Conservation (phyloP, 2,329 filamentous ascomycete genomes). For the Cryphonectria naterciae region DNA sequence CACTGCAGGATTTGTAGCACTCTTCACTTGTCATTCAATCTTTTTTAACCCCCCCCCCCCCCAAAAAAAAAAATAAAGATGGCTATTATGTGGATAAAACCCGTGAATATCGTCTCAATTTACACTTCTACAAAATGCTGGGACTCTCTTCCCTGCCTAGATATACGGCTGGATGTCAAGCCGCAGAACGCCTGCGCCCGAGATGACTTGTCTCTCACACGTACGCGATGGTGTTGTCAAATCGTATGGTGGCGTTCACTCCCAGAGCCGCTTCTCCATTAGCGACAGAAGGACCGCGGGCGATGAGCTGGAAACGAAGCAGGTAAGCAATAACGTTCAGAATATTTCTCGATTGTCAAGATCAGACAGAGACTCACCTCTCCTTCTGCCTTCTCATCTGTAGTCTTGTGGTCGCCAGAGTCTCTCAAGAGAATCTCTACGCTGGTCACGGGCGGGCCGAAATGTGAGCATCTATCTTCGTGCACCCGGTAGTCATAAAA, state of each 20-base stretch:
- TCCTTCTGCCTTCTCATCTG: constrained; percentile 64
- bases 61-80: not conserved
- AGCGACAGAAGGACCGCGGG: constrained; percentile 73
- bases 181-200: not conserved
- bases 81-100: too few relatives aligned
- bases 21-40: not conserved
- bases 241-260: constrained; percentile 65
- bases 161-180: not conserved
- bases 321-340: constrained; percentile 27
- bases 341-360: not conserved
- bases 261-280: constrained; percentile 68
- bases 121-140: constrained; percentile 1
- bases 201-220: constrained; percentile 35
- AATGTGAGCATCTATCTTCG: constrained; percentile 61
- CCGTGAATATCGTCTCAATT: not conserved
- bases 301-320: constrained; percentile 59
- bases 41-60: too few relatives aligned
- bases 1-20: not conserved
- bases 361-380: constrained; percentile 55
- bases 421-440: constrained; percentile 78
- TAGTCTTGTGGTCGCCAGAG: constrained; percentile 62
- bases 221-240: constrained; percentile 74
- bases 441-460: constrained; percentile 79
- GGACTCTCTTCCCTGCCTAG: not conserved
- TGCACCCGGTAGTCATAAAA: constrained; percentile 81